Conservation (phyloP, 1,284 basidiomycete genomes). For the Abortiporus biennis region DNA sequence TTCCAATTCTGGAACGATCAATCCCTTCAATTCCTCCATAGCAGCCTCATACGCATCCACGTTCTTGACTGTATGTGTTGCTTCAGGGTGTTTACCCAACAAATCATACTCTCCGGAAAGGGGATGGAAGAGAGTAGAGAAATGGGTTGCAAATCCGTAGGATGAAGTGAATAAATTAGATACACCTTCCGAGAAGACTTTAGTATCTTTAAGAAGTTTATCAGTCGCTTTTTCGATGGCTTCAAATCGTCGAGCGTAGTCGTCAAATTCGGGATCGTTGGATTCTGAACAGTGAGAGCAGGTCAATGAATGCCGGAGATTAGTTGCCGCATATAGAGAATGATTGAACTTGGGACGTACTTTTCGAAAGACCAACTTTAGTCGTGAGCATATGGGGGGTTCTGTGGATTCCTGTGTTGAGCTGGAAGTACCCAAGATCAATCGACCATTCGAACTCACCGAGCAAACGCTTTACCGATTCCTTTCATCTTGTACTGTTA, state of each 20-base stretch:
- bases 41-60: conserved; percentile 65
- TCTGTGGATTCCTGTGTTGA: too few species aligned
- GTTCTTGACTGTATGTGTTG: conserved; percentile 76
- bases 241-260: conserved; percentile 74
- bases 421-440: too few species aligned
- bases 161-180: conserved; percentile 79
- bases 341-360: conserved; percentile 40
- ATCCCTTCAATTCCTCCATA: conserved; percentile 79
- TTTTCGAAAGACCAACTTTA: conserved; percentile 87
- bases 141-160: conserved; percentile 72
- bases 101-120: conserved; percentile 82
- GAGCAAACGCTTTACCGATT: conserved; percentile 69
- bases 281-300: conserved; percentile 50
- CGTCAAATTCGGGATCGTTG: conserved; percentile 83
- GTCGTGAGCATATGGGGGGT: conserved; percentile 85
- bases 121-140: conserved; percentile 76
- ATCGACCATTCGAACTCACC: conserved; percentile 50
- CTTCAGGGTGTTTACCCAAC: conserved; percentile 71
- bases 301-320: conserved; percentile 4
- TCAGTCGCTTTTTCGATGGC: conserved; percentile 79
- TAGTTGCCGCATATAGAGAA: conserved; percentile 6
- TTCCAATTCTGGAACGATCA: conserved; percentile 89
- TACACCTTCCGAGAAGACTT: conserved; percentile 82
- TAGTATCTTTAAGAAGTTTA: conserved; percentile 90
- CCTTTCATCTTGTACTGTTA: conserved; percentile 63